phyloP scores from a whole-genome alignment of 176 grass and related monocot genomes.

The barley (Hordeum vulgare) region MorexV3_pseudomolecules_assembly NC_058523.1:510471843-510472342 shows the following conservation, averaged over 20 bases:
- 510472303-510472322: neutral
- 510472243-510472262: neutral
- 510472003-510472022: neutral
- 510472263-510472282: constrained; percentile 4
- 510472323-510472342: neutral
- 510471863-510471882: neutral
- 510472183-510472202: neutral
- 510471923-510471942: neutral
- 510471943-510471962: neutral
- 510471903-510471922: neutral
- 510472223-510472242: neutral
- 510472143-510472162: neutral
- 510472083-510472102: neutral
- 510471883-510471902: neutral
- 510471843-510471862: neutral
- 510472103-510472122: neutral
- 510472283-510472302: neutral
- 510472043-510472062: neutral
- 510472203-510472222: neutral
- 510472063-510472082: neutral
- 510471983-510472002: neutral
- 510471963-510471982: neutral
- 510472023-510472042: neutral
- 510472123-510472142: neutral
- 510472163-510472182: neutral